Evolutionary conservation across 495 filamentous ascomycete genomes (phyloP).

Genomic region (Penicillium diatomitis): DNA sequence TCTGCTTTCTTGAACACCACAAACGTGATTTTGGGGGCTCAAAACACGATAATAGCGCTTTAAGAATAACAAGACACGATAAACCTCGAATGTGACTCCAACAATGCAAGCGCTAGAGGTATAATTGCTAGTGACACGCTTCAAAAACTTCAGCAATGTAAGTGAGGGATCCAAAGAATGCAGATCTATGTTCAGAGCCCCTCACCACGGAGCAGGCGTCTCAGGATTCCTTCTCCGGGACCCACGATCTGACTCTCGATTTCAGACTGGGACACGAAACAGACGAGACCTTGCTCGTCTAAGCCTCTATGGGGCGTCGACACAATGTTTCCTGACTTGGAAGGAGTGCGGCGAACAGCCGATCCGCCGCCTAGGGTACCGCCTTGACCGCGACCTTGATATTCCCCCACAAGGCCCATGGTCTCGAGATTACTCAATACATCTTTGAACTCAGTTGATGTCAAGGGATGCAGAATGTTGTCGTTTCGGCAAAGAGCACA

Average conservation of each 20-base stretch:
- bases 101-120: constrained; percentile 6
- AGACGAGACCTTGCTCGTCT: constrained; percentile 65
- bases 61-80: constrained; percentile 8
- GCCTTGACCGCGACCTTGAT: constrained; percentile 61
- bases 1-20: too few relatives aligned
- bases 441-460: constrained; percentile 84
- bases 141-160: neutral
- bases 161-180: constrained; percentile 7
- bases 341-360: constrained; percentile 45
- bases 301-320: constrained; percentile 34
- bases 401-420: constrained; percentile 64
- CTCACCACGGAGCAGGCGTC: constrained; percentile 34
- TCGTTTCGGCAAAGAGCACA: constrained; percentile 70
- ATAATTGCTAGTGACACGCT: constrained; percentile 9
- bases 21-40: too few relatives aligned
- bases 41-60: neutral
- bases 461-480: constrained; percentile 75
- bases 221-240: constrained; percentile 47
- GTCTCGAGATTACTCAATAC: constrained; percentile 86
- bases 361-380: constrained; percentile 44
- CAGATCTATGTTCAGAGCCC: constrained; percentile 20
- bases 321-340: constrained; percentile 42
- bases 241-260: constrained; percentile 62
- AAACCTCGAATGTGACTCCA: constrained; percentile 7
- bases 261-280: constrained; percentile 71